Conservation (phyloP, 805 yeast species). For the Ogataea pini region DNA sequence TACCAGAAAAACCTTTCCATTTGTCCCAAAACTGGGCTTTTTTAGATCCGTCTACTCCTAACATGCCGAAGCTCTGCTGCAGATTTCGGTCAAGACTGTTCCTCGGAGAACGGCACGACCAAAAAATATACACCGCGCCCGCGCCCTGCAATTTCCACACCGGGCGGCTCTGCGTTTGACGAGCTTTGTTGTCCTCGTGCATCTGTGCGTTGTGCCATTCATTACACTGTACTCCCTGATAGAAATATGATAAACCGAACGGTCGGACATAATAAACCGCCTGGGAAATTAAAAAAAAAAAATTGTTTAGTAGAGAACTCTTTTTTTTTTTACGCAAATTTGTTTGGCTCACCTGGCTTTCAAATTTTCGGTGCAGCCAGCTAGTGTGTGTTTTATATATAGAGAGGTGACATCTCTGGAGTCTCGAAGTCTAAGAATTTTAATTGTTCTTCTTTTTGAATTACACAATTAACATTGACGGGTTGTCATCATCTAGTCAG, state of each 20-base stretch:
- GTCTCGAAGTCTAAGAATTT: constrained; percentile 9
- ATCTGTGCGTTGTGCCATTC: constrained; percentile 1
- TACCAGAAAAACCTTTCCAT: too few relatives aligned
- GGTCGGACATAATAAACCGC: constrained; percentile 5
- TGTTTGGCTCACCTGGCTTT: constrained; percentile 7
- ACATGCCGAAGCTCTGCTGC: constrained; percentile 8
- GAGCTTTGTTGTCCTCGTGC: neutral
- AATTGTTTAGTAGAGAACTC: neutral
- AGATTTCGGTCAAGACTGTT: constrained; percentile 20
- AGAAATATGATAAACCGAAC: neutral
- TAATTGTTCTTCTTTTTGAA: neutral
- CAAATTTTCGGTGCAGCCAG: constrained; percentile 7
- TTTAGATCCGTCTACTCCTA: neutral
- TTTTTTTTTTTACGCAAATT: constrained; percentile 7
- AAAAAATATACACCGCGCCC: constrained; percentile 1
- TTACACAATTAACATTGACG: neutral
- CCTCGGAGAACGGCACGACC: constrained; percentile 9
- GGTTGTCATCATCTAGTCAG: neutral
- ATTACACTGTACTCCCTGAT: constrained; percentile 5
- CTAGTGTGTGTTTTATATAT: constrained; percentile 3
- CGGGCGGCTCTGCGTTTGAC: constrained; percentile 3
- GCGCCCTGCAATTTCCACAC: constrained; percentile 1
- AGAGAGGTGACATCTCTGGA: constrained; percentile 1
- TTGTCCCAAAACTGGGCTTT: neutral
- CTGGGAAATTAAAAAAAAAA: neutral